phyloP scores from a whole-genome alignment of 2,329 filamentous ascomycete genomes.

The Colletotrichum karsti region DNA sequence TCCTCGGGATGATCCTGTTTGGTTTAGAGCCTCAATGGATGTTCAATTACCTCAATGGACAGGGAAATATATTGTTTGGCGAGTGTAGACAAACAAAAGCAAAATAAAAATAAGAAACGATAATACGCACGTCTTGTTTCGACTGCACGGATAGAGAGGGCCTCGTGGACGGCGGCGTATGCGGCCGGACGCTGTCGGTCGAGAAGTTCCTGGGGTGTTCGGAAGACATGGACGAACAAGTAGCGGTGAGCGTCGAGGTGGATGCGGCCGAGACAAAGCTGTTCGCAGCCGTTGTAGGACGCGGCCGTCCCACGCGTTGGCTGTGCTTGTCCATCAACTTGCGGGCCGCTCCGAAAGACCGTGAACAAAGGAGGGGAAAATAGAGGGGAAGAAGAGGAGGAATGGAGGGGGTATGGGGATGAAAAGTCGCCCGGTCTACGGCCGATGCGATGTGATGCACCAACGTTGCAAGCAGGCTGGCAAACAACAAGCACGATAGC shows the following conservation, averaged over 20 bases:
- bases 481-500: not conserved
- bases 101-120: not conserved
- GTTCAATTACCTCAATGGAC: not conserved
- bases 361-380: conserved; percentile 3
- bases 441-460: conserved; percentile 4
- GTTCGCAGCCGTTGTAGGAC: conserved; percentile 22
- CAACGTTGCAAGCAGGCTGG: not conserved
- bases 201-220: conserved; percentile 24
- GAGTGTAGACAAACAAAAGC: not conserved
- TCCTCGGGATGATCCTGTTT: conserved; percentile 15
- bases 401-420: not conserved
- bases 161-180: conserved; percentile 24
- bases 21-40: not conserved
- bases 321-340: conserved; percentile 21
- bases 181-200: conserved; percentile 10
- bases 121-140: conserved; percentile 7
- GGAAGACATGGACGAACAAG: conserved; percentile 28
- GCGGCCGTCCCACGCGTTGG: conserved; percentile 16
- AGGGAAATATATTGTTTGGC: not conserved
- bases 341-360: conserved; percentile 13
- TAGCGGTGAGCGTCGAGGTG: conserved; percentile 29
- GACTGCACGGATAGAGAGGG: conserved; percentile 25
- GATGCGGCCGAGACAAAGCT: conserved; percentile 26
- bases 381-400: not conserved
- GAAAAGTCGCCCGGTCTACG: not conserved